phyloP scores from a whole-genome alignment of 2,329 filamentous ascomycete species.

The Fusarium drepaniforme region DNA sequence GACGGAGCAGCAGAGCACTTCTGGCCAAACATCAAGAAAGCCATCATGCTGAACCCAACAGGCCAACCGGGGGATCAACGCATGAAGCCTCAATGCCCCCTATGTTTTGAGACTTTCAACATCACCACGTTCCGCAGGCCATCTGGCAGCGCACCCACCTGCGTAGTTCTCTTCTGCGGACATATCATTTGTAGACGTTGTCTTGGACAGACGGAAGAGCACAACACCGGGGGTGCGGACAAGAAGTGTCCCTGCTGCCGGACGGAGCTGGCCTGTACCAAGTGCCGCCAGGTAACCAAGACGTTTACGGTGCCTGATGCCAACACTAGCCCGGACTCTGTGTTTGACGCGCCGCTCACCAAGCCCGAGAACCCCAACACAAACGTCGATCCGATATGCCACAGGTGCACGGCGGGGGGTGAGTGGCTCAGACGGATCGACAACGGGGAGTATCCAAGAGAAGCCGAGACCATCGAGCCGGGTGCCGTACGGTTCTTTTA shows the following conservation, averaged over 20 bases:
- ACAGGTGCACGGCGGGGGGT: slow-evolving; percentile 17
- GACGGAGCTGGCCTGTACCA: neutral
- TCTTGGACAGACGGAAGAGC: neutral
- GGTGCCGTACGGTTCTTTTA: slow-evolving; percentile 35
- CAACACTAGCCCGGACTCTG: rapidly evolving
- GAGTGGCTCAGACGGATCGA: slow-evolving; percentile 11
- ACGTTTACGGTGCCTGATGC: neutral
- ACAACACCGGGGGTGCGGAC: no score
- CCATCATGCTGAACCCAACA: neutral
- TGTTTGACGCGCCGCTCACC: neutral
- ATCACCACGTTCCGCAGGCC: slow-evolving; percentile 10
- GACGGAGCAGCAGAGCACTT: neutral
- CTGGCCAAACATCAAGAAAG: slow-evolving; percentile 25
- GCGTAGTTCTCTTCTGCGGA: slow-evolving; percentile 34
- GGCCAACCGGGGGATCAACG: neutral
- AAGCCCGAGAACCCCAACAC: neutral
- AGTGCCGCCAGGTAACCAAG: neutral
- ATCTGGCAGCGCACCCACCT: neutral
- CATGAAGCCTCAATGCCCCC: slow-evolving; percentile 21
- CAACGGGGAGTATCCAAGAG: slow-evolving; percentile 13
- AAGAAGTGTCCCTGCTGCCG: slow-evolving; percentile 34
- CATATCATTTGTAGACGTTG: slow-evolving; percentile 40
- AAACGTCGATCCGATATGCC: slow-evolving; percentile 5
- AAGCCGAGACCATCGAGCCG: slow-evolving; percentile 9
- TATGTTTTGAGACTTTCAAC: slow-evolving; percentile 28